Evolutionary conservation across 2,329 filamentous ascomycete species (phyloP).

Genomic region (Teratosphaeria pseudoeucalypti): DNA sequence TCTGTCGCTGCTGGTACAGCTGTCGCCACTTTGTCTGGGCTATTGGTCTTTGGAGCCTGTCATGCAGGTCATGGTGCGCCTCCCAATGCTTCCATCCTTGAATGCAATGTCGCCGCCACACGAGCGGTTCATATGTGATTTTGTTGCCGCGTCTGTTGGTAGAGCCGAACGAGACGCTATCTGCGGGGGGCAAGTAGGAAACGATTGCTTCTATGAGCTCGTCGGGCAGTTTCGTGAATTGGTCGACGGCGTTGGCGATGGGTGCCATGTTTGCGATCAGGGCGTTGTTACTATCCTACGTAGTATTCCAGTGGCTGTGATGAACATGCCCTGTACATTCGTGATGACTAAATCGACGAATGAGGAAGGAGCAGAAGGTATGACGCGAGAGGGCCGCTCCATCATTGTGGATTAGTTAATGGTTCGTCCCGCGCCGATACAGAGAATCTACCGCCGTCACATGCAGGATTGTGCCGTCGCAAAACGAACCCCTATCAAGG

Average conservation of each 20-base stretch:
- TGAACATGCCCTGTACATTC: not conserved
- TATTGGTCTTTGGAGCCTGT: constrained; percentile 38
- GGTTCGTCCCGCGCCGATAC: not conserved
- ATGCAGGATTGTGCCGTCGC: not conserved
- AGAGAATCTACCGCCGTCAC: not conserved
- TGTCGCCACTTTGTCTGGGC: constrained; percentile 53
- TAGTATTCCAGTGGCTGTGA: no score
- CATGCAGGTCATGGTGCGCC: constrained; percentile 47
- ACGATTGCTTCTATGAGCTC: constrained; percentile 79
- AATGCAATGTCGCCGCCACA: constrained; percentile 72
- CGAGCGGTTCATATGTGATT: constrained; percentile 58
- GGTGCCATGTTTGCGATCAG: not conserved
- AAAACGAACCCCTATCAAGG: not conserved
- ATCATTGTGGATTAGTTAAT: not conserved
- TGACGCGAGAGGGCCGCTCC: not conserved
- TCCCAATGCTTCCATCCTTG: constrained; percentile 67
- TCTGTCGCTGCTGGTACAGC: constrained; percentile 28
- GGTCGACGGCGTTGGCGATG: not conserved
- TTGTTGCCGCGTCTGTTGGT: constrained; percentile 55
- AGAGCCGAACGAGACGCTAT: constrained; percentile 44
- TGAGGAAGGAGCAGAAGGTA: not conserved
- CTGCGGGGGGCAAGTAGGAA: constrained; percentile 45
- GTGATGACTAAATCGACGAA: not conserved
- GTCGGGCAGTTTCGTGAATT: constrained; percentile 50
- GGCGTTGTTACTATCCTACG: not conserved